Percentiles rank a stretch among this genome's conserved stretches.
Evolutionary conservation across 352 stramenopile species (phyloP).

Genomic region (Sclerospora graminicola): DNA sequence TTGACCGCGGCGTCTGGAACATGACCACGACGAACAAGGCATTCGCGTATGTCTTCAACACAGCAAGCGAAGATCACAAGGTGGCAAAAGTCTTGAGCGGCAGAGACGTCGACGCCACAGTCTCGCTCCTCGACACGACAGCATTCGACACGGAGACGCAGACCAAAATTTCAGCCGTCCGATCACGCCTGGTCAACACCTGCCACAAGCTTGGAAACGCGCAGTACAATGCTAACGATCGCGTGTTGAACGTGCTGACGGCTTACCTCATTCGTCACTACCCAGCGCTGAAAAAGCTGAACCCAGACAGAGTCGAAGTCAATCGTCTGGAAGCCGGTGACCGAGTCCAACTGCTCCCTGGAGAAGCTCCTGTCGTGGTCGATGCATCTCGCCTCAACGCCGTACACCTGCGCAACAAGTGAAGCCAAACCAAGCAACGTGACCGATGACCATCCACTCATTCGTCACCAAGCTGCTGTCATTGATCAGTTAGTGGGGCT

Average conservation of each 20-base stretch:
- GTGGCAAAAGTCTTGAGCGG: constrained; percentile 8
- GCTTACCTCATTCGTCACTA: constrained; percentile 8
- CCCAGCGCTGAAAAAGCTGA: neutral
- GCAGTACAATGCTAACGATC: constrained; percentile 4
- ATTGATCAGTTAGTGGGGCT: constrained; percentile 4
- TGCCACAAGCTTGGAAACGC: neutral
- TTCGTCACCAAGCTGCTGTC: constrained; percentile 1
- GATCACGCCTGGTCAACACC: neutral
- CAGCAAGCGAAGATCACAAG: neutral
- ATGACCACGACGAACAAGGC: constrained; percentile 12
- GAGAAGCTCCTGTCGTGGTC: neutral
- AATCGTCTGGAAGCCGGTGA: neutral
- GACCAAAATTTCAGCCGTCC: neutral
- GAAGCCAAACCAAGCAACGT: neutral
- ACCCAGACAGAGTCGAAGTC: neutral
- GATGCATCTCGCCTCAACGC: neutral
- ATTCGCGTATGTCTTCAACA: constrained; percentile 6
- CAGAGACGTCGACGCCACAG: neutral
- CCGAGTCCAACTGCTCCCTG: neutral
- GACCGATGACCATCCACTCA: neutral
- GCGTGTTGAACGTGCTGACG: constrained; percentile 6
- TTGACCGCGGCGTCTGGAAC: constrained; percentile 9
- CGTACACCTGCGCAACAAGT: neutral
- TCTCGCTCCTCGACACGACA: neutral
- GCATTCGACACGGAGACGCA: constrained; percentile 4